Evolutionary conservation across 192 early-diverging fungal species (phyloP), one percentile per base, ranked within the genome.

Genomic region (Coemansia sp.): DNA sequence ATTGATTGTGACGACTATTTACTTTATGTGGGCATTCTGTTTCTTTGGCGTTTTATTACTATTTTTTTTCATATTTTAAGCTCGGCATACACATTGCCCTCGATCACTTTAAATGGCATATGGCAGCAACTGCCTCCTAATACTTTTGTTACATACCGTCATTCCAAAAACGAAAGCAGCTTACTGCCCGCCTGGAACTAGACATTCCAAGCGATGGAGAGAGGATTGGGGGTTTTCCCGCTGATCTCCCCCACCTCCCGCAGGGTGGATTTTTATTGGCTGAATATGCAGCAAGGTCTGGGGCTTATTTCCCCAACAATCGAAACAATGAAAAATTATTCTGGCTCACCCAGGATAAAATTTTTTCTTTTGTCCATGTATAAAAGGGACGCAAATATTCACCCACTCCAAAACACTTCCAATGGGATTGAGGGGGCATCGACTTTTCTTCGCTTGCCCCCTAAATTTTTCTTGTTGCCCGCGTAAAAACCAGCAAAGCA

Each of bases 341-440:
- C 6, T 4, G 49, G 6, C 21, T 52, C 20, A 18, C 53, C 5
- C 20, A 56, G 1, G 26, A 36, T 8, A 35, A 59, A n/a, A 38
- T 59, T 59, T 36, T 59, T 59, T 36, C n/a, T 14, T 36, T 21
- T 21, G 14, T 36, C 57, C 6, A 16, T 14, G 44, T 46, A 46
- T 46, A 46, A 46, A 46, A 46, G 44, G 44, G 18, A 14, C 44
- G 16, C 44, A 14, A 14, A 46, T 15, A 39, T 46, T 14, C 10
- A 1, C 44, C 23, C 2, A 6, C 14, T 20, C 7, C 20, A 8
- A 52, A 52, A 52, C 49, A 58, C 36, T 72, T 57, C 24, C 35
- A 58, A 34, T 18, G 41, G 62, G 72, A 58, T 66, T 65, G 67
- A 35, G 70, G 71, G 76, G 76, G 76, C 76, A 78, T 73, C 66